Base-by-base conservation (phyloP, 225 moss, liverwort and hornwort genomes). In the Thuidium tamariscinum region DNA sequence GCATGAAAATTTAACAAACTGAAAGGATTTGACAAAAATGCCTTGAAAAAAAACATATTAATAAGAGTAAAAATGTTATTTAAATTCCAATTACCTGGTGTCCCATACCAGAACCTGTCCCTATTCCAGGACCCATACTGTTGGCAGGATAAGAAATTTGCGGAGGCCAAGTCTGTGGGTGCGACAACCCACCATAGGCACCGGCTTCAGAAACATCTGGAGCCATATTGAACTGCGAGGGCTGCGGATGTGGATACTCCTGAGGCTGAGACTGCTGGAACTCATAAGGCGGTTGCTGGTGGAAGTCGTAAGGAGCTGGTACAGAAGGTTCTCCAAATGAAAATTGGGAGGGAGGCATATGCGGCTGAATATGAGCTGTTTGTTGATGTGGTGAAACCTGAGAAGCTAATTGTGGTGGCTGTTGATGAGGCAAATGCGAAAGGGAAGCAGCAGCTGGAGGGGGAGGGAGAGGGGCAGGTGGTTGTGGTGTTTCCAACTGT, bases 201-300 rank as follows among this genome's bases (percentile, higher is more conserved):
- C 85, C 93, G 86, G 92, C 88, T 81, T 96, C 97, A 77, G 95
- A 83, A 74, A 86, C 88, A 42, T 97, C 99, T 88, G 93, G 88
- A 56, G 90, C 89, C 91, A 92, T 89, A 73, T 90, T 94, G 88
- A 96, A 96, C 83, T 93, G 94, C 57, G 93, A 87, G 70, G 95
- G 89, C 74, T 94, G 93, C 87, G 94, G 93, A 91, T 93, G 94
- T 74, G 93, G 92, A 91, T 92, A 99, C 19, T 99, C 98, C 85
- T 94, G 96, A 88, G 93, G 75, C 67, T 92, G 91, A 76, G 93
- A 89, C 89, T 93, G 97, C 87, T 95, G 98, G 86, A 94, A 99
- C 44, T 99, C 98, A 83, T 95, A 96, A 90, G 96, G 90, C 48
- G 92, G 92, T 82, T 93, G 93, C 82, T 95, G 98, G 88, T 96